Conservation (phyloP, 2,329 filamentous ascomycete species). For the Talaromyces sp. region DNA sequence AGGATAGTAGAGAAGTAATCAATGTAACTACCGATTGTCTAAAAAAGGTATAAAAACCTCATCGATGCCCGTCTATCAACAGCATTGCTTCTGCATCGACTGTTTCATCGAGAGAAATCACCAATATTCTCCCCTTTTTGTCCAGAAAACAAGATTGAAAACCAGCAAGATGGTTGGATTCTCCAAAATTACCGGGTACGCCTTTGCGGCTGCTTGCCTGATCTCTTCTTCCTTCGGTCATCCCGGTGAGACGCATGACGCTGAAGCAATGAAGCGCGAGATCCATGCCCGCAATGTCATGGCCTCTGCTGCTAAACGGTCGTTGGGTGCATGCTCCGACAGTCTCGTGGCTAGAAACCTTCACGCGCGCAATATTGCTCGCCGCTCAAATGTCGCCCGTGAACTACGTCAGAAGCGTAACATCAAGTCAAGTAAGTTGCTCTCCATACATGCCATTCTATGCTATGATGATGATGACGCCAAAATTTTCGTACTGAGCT, state of each 20-base stretch:
- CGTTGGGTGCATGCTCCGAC: constrained; percentile 26
- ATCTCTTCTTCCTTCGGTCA: not conserved
- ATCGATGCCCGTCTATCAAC: not conserved
- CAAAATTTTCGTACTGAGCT: not conserved
- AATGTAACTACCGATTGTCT: not conserved
- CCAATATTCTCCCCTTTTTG: not conserved
- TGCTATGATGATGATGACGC: not conserved
- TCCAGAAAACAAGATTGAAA: not conserved
- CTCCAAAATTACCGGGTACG: not conserved
- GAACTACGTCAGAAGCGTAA: constrained; percentile 28
- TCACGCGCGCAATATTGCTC: constrained; percentile 27
- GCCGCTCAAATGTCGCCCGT: constrained; percentile 27
- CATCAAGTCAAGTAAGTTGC: constrained; percentile 25
- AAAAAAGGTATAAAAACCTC: not conserved
- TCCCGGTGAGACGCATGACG: not conserved
- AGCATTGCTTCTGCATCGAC: not conserved
- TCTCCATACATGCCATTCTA: not conserved
- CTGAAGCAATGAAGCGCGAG: constrained; percentile 26
- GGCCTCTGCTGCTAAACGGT: constrained; percentile 25
- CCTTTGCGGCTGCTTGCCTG: not conserved
- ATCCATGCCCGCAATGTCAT: constrained; percentile 28
- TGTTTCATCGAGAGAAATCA: not conserved
- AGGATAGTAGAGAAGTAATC: not conserved
- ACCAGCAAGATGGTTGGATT: not conserved
- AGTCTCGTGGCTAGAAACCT: constrained; percentile 25